Evolutionary conservation across 2,329 filamentous ascomycete genomes (phyloP).

Genomic region (Trichoderma semiorbis): DNA sequence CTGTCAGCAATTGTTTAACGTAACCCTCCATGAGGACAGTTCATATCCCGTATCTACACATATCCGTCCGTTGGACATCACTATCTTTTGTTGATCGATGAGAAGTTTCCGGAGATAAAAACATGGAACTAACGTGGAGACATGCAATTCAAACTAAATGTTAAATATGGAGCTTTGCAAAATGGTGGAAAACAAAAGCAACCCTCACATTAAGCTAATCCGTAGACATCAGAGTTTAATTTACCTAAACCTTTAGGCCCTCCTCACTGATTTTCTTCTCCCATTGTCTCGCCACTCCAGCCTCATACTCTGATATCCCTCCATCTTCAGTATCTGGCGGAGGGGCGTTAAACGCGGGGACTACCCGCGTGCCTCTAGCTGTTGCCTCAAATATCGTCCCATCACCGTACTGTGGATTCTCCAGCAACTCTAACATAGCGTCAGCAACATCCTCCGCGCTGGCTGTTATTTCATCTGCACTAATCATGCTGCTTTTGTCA

Average conservation of each 20-base stretch:
- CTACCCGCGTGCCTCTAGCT: neutral
- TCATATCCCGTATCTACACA: neutral
- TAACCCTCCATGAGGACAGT: neutral
- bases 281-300: neutral
- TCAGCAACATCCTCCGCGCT: neutral
- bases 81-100: neutral
- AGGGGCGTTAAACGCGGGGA: neutral
- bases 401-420: neutral
- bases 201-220: neutral
- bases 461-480: neutral
- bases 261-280: neutral
- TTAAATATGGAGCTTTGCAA: neutral
- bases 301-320: neutral
- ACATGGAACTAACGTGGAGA: neutral
- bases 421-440: neutral
- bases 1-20: neutral
- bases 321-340: neutral
- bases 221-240: neutral
- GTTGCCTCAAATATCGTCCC: slow-evolving; percentile 1
- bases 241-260: neutral
- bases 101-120: neutral
- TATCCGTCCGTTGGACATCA: neutral
- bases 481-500: neutral
- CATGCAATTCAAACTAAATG: neutral
- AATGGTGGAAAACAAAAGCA: neutral